Evolutionary conservation across 305 asterid genomes (phyloP), one percentile per base, ranked within the genome.

Genomic region (Rubia peregrina): DNA sequence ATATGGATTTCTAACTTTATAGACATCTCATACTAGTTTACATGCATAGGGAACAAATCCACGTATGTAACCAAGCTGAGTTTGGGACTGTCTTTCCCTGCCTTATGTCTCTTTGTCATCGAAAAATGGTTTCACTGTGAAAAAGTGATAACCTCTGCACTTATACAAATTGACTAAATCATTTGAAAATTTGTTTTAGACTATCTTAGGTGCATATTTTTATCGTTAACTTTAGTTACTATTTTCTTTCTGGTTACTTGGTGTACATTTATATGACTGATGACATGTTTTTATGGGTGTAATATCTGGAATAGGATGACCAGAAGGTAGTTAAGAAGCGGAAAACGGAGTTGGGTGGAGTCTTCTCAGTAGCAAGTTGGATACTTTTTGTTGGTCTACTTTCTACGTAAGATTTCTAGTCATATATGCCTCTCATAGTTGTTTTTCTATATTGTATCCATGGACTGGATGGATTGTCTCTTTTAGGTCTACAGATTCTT

Each of bases 291-390:
- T 69, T 56, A 6, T 56, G 65, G 55, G 64, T 7, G 10, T 44
- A 1, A 21, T 38, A 2, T 69, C 1, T 12, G 49, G 14, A 55
- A 21, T 77, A 84, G 66, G 83, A 89, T 69, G 98, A 93, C 67
- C 95, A 85, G 86, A 80, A 83, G 41, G 86, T 85, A 8, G 87
- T 93, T 71, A 76, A 72, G 83, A 93, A 88, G 85, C 86, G 98
- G 69, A 93, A 93, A 75, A 93, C 98, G 14, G 98, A 93, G 89
- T 92, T 93, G 22, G 98, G 98, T 13, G 98, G 98, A 56, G 69
- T 95, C 65, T 83, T 91, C 84, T 90, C 98, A 38, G 84, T 89
- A 53, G 98, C 96, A 41, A 91, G 91, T 72, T 88, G 95, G 96
- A 88, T 93, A 74, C 89, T 93, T 71, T 93, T 93, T 73, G 79